These are phyloP conservation scores for Rhododendron simsii DNA, from an alignment of 148 eudicot genomes.

Conservation along the genomic window DNA sequence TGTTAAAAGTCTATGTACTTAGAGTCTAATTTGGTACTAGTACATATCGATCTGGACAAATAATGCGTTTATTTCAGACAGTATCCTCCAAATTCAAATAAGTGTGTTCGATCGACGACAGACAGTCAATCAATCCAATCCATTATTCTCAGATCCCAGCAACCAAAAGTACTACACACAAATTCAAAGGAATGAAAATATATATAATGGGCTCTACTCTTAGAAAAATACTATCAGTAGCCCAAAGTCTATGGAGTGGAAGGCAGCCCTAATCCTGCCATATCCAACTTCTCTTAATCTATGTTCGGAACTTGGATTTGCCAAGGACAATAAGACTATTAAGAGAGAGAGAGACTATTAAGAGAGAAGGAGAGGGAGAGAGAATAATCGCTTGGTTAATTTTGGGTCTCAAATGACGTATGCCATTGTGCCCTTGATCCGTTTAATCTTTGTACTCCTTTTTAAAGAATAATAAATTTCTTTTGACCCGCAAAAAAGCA, in stretches of 20 bases:
- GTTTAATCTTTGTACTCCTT: no score
- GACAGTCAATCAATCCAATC: neutral
- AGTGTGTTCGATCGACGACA: neutral
- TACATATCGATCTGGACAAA: neutral
- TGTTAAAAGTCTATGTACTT: neutral
- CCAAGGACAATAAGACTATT: neutral
- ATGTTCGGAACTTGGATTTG: neutral
- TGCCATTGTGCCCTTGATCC: no score
- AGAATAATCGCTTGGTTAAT: neutral
- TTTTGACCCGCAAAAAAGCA: no score
- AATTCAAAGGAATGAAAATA: neutral
- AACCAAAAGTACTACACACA: neutral
- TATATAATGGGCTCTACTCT: neutral
- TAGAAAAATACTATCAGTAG: no score
- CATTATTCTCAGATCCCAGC: neutral
- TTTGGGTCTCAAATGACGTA: neutral
- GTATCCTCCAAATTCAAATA: neutral
- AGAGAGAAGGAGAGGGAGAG: no score
- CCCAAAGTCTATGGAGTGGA: neutral
- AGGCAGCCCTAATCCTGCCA: neutral
- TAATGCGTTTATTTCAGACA: neutral
- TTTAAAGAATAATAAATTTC: no score
- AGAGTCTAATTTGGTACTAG: neutral
- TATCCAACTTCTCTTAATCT: neutral
- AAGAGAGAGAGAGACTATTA: no score